phyloP scores from a whole-genome alignment of 495 filamentous ascomycete genomes.

The Trichoderma gamsii region DNA sequence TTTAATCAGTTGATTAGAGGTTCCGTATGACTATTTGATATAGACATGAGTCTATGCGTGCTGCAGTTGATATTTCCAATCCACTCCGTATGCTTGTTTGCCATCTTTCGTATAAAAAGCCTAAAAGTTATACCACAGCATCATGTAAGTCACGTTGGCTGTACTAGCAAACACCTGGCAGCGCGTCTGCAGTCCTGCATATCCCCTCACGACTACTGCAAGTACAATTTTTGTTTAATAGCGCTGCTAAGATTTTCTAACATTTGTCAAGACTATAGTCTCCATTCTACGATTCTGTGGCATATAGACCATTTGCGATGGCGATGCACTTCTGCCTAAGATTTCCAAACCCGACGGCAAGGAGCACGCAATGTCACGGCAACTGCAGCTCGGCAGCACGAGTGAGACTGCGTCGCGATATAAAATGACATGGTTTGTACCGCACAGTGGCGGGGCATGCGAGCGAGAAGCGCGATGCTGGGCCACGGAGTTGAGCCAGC shows the following conservation, averaged over 20 bases:
- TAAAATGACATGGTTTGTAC: background rate
- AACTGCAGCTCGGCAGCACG: background rate
- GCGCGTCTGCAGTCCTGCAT: background rate
- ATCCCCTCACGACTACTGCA: background rate
- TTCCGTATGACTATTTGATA: too few relatives aligned
- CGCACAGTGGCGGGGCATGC: background rate
- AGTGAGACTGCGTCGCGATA: conserved; percentile 3
- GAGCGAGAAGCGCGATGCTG: background rate
- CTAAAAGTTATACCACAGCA: background rate
- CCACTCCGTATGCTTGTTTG: too few relatives aligned
- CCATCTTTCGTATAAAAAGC: too few relatives aligned
- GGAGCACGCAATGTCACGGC: background rate
- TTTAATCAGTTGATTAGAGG: too few relatives aligned
- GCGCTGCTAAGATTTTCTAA: too few relatives aligned
- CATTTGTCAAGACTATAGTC: too few relatives aligned
- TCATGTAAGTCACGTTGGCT: background rate
- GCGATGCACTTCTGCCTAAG: background rate
- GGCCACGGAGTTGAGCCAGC: too few relatives aligned
- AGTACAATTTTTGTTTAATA: background rate
- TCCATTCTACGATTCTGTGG: too few relatives aligned
- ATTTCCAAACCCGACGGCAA: background rate
- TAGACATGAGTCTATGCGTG: too few relatives aligned
- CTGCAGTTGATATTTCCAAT: too few relatives aligned
- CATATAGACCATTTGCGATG: background rate
- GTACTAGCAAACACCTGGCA: background rate